Evolutionary conservation across 441 rosid genomes (phyloP).

Genomic region (Omphalea diandra): DNA sequence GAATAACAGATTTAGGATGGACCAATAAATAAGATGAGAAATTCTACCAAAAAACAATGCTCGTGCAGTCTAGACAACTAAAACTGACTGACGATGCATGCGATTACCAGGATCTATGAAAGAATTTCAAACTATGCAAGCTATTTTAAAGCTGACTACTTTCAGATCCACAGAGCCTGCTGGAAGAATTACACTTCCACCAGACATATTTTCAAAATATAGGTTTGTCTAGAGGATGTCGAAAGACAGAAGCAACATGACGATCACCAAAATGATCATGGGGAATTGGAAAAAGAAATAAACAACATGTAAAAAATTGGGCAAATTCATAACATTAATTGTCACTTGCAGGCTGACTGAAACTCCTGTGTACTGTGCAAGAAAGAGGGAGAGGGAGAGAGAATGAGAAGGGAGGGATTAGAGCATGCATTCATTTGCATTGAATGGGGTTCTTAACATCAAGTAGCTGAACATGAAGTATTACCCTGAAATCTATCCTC

Average conservation of each 20-base stretch:
- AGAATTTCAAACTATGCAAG: too few relatives aligned
- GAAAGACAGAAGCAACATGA: background rate
- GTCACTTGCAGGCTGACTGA: too few relatives aligned
- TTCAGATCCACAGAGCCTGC: too few relatives aligned
- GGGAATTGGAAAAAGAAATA: background rate
- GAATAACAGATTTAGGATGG: background rate
- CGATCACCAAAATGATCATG: background rate
- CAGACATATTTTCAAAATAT: background rate
- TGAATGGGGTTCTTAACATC: background rate
- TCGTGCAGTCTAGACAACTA: background rate
- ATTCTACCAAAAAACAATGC: too few relatives aligned
- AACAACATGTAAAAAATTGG: background rate
- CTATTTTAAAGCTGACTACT: too few relatives aligned
- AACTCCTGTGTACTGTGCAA: too few relatives aligned
- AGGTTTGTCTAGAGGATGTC: background rate
- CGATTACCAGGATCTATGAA: too few relatives aligned
- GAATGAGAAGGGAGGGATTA: background rate
- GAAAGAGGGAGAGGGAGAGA: background rate
- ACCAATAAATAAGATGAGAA: background rate
- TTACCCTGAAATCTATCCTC: conserved; percentile 81
- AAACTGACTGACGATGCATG: background rate
- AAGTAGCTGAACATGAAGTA: conserved; percentile 11
- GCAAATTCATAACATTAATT: too few relatives aligned
- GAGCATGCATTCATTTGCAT: background rate
- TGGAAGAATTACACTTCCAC: background rate